phyloP scores from a whole-genome alignment of 2,329 filamentous ascomycete species.

The Pseudocercospora eumusae region DNA sequence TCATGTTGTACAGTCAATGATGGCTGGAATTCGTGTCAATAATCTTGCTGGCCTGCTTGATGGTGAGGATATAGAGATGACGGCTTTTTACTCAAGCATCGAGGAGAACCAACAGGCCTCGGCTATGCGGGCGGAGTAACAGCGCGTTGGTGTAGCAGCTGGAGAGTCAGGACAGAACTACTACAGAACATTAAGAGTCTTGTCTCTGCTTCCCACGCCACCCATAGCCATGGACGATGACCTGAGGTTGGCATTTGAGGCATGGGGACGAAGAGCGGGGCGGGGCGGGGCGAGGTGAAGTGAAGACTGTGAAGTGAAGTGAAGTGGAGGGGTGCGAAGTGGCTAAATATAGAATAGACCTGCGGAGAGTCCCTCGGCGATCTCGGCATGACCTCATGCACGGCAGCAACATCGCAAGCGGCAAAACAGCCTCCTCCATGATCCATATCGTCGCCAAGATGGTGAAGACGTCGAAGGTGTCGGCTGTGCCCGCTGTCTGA shows the following conservation, averaged over 20 bases:
- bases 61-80: not conserved
- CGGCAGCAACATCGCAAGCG: not conserved
- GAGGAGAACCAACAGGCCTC: not conserved
- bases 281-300: too few species aligned
- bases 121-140: not conserved
- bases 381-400: not conserved
- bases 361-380: too few species aligned
- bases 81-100: not conserved
- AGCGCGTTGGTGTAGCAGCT: not conserved
- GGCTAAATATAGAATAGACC: too few species aligned
- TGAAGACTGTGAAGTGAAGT: too few species aligned
- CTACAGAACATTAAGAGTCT: not conserved
- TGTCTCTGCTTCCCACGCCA: too few species aligned
- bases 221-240: not conserved
- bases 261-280: not conserved
- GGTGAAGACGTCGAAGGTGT: not conserved
- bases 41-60: not conserved
- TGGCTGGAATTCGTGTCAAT: not conserved
- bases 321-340: too few species aligned
- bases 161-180: not conserved
- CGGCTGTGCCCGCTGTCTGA: not conserved
- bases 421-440: too few species aligned
- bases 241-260: not conserved
- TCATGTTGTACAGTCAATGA: not conserved
- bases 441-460: not conserved